Evolutionary conservation across 2,329 filamentous ascomycete genomes (phyloP).

Genomic region (Phyllosticta citrichinensis): DNA sequence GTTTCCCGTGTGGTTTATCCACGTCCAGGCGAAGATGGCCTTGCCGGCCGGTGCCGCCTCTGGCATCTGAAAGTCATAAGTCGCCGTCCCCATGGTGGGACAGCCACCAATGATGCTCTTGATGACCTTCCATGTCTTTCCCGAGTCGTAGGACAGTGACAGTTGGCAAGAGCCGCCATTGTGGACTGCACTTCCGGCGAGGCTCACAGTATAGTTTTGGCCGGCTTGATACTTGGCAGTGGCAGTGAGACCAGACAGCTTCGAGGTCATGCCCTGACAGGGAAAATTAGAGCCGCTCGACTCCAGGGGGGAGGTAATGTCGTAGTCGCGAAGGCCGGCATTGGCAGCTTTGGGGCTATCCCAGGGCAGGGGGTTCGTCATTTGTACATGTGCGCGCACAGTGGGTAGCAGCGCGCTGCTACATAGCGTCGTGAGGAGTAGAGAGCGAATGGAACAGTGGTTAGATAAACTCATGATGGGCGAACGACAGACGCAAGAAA

Average conservation of each 20-base stretch:
- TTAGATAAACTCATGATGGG: slow-evolving; percentile 2
- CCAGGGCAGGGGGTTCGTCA: slow-evolving; percentile 45
- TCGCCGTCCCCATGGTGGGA: slow-evolving; percentile 32
- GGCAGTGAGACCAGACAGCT: slow-evolving; percentile 33
- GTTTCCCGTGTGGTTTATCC: slow-evolving; percentile 64
- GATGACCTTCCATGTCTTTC: slow-evolving; percentile 59
- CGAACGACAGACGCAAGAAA: background rate
- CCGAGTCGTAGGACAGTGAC: slow-evolving; percentile 63
- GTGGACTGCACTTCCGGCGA: slow-evolving; percentile 52
- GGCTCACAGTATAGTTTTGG: slow-evolving; percentile 50
- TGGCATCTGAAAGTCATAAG: slow-evolving; percentile 58
- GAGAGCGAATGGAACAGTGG: background rate
- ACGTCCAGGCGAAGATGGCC: slow-evolving; percentile 62
- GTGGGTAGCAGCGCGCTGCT: background rate
- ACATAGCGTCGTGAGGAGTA: slow-evolving; percentile 4
- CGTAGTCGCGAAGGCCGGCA: slow-evolving; percentile 50
- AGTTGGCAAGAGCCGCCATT: slow-evolving; percentile 68
- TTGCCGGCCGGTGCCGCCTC: slow-evolving; percentile 48
- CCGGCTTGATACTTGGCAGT: slow-evolving; percentile 56
- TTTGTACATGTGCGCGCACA: slow-evolving; percentile 42
- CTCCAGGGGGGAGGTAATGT: slow-evolving; percentile 58
- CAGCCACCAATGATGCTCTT: slow-evolving; percentile 53
- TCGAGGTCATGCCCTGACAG: slow-evolving; percentile 55
- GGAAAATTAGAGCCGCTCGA: slow-evolving; percentile 57
- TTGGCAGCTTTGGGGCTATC: slow-evolving; percentile 40